Base-by-base conservation (phyloP, 176 grass and related monocot species). In the Aegilops umbellulata region DNA sequence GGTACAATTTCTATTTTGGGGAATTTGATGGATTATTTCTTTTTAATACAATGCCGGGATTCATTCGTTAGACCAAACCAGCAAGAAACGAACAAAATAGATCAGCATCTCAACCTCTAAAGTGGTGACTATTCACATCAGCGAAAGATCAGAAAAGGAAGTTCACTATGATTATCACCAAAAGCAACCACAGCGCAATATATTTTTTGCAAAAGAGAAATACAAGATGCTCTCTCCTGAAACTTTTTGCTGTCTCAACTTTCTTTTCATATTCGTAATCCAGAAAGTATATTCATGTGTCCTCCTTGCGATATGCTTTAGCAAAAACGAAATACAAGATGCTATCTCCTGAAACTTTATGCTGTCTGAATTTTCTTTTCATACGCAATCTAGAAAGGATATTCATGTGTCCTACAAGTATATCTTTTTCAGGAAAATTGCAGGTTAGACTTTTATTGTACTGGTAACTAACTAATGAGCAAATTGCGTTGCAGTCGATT, bases 401-500 rank as follows among this genome's bases (percentile, higher is more conserved):
- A 76, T 63, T 46, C 34, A 22, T 53, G 34, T 7, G 23, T 31
- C 34, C 42, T 77, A 22, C 42, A 77, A 66, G 36, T 38, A 68
- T 78, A 75, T 74, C 36, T 23, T 71, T 39, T 71, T 11, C 38
- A 20, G 6, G 34, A 65, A 0, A 39, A 70, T 26, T 74, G 65
- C 16, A 68, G 30, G 15, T 31, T 68, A 34, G 65, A 34, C 16
- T 66, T 31, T 17, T 66, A 15, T 29, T 62, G 11, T 62, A 12
- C 62, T 65, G 13, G 14, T 30, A 49, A 75, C 24, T 11, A 53
- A 49, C 17, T 76, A 31, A 76, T 76, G 44, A 30, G 25, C 10
- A 23, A 61, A 24, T 64, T 77, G 25, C 65, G 30, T 82, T 90
- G 72, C 87, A 98, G 95, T 90, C 93, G 15, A 92, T 98, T 46